Conservation (phyloP, 805 yeast species). For the Maudiozyma saulgeensis region DNA sequence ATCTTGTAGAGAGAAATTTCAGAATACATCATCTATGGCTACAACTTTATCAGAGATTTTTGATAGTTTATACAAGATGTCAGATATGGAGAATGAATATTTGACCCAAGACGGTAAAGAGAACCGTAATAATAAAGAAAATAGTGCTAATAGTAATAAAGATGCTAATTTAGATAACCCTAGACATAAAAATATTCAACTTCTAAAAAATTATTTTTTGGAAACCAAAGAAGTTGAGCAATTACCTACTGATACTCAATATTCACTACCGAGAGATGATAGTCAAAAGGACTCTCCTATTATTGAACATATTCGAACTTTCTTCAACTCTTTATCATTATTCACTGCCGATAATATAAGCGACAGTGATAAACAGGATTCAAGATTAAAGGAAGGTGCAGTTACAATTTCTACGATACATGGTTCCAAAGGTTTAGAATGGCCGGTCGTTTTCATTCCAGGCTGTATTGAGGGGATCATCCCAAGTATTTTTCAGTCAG, state of each 20-base stretch:
- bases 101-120: constrained; percentile 20
- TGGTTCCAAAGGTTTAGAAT: constrained; percentile 87
- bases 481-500: constrained; percentile 42
- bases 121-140: constrained; percentile 5
- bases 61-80: constrained; percentile 22
- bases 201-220: constrained; percentile 19
- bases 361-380: neutral
- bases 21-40: constrained; percentile 1
- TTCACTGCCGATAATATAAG: constrained; percentile 21
- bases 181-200: constrained; percentile 21
- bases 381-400: constrained; percentile 17
- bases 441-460: constrained; percentile 87
- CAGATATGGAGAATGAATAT: constrained; percentile 24
- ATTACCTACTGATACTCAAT: neutral
- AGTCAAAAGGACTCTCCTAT: neutral
- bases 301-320: constrained; percentile 20
- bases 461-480: constrained; percentile 56
- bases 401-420: constrained; percentile 74
- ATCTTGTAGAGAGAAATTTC: constrained; percentile 10
- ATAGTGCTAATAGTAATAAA: constrained; percentile 6
- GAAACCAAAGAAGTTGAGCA: constrained; percentile 7
- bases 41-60: constrained; percentile 16
- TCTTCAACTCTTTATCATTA: constrained; percentile 31
- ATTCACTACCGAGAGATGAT: neutral
- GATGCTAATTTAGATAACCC: constrained; percentile 16